These are phyloP conservation scores for Emmonsia crescens DNA, from an alignment of 2,329 filamentous ascomycete genomes.

Conservation along the genomic window DNA sequence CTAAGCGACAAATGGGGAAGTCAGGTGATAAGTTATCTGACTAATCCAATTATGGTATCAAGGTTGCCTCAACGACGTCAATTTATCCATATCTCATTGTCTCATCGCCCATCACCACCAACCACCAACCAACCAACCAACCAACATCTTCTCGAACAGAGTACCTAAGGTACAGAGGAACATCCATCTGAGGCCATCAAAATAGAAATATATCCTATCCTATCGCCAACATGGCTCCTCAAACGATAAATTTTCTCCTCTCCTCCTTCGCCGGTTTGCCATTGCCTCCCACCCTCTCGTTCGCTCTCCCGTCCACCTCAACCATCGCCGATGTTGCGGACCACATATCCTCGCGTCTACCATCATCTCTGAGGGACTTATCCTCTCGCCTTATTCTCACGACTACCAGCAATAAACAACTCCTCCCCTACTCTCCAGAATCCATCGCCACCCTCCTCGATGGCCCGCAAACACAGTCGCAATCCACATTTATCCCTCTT, in stretches of 20 bases:
- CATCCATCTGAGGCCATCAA: neutral
- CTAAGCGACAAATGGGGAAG: neutral
- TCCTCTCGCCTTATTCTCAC: conserved; percentile 59
- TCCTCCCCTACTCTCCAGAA: conserved; percentile 44
- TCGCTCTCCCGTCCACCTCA: conserved; percentile 58
- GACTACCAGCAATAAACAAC: conserved; percentile 64
- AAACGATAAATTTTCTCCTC: conserved; percentile 67
- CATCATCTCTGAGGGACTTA: conserved; percentile 48
- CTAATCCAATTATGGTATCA: too few species aligned
- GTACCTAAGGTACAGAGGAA: neutral
- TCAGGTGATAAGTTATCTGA: neutral
- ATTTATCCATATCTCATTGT: neutral
- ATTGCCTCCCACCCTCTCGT: conserved; percentile 67
- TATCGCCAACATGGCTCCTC: conserved; percentile 5
- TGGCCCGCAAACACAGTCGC: conserved; percentile 22
- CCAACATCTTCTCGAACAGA: neutral
- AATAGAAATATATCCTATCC: neutral
- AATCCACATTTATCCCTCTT: conserved; percentile 67
- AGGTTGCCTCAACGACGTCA: conserved; percentile 1
- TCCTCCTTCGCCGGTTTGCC: conserved; percentile 74
- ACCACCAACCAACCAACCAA: neutral
- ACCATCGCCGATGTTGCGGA: conserved; percentile 57
- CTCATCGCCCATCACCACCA: neutral
- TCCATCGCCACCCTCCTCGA: conserved; percentile 53
- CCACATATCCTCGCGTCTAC: conserved; percentile 44